Evolutionary conservation across 106 monocot species (phyloP).

Genomic region (Amphibolis antarctica): DNA sequence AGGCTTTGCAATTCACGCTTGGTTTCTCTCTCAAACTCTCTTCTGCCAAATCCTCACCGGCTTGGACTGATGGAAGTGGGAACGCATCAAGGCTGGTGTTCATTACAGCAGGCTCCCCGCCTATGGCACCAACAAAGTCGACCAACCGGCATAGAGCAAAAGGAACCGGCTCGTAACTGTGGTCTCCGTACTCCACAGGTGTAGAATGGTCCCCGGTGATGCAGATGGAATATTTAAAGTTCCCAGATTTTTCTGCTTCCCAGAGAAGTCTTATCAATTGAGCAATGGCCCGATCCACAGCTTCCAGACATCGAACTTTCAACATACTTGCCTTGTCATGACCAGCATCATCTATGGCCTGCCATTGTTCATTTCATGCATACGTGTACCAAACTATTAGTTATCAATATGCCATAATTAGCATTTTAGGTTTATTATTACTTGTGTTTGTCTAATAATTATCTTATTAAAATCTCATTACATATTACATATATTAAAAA

Average conservation of each 20-base stretch:
- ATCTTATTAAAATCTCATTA: no score
- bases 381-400: no score
- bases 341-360: slow-evolving; percentile 97
- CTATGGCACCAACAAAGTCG: slow-evolving; percentile 50
- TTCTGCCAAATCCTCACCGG: slow-evolving; percentile 45
- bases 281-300: slow-evolving; percentile 65
- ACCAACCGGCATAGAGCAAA: slow-evolving; percentile 52
- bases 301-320: slow-evolving; percentile 74
- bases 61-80: slow-evolving; percentile 51
- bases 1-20: slow-evolving; percentile 14
- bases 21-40: neutral
- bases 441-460: no score
- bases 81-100: slow-evolving; percentile 48
- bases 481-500: no score
- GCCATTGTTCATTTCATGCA: no score
- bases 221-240: slow-evolving; percentile 59
- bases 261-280: slow-evolving; percentile 76
- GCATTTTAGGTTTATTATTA: no score
- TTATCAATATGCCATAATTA: no score
- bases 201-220: slow-evolving; percentile 95
- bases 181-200: slow-evolving; percentile 92
- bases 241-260: slow-evolving; percentile 53
- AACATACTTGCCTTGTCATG: slow-evolving; percentile 77
- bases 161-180: slow-evolving; percentile 92
- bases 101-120: slow-evolving; percentile 38